phyloP scores from a whole-genome alignment of 148 eudicot species.

The Heliosperma pusillum region DNA sequence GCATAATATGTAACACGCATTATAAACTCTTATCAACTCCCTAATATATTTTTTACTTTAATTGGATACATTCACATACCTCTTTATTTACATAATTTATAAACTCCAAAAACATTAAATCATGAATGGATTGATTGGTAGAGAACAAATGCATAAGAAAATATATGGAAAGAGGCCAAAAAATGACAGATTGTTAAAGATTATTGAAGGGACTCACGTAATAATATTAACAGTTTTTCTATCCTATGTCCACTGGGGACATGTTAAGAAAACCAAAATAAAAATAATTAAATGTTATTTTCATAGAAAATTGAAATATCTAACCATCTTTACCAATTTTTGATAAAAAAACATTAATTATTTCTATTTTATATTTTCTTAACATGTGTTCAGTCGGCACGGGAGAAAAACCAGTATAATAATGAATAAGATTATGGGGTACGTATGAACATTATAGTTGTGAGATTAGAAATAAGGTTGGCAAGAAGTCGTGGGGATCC shows the following conservation, averaged over 20 bases:
- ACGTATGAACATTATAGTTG: slow-evolving; percentile 6
- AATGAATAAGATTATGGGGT: slow-evolving; percentile 20
- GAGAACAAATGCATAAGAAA: not conserved
- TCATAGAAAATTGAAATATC: no score
- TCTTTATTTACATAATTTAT: no score
- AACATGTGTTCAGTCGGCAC: no score
- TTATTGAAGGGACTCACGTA: not conserved
- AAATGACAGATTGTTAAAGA: slow-evolving; percentile 18
- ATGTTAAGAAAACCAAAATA: no score
- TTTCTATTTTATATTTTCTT: no score
- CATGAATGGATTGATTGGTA: not conserved
- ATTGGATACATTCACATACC: not conserved
- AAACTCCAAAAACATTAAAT: not conserved
- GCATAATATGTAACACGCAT: not conserved
- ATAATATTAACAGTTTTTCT: no score
- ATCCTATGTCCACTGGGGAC: no score
- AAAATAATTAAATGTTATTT: no score
- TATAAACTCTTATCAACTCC: no score
- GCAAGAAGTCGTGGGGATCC: slow-evolving; percentile 16
- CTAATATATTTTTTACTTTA: not conserved
- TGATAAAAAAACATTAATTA: no score
- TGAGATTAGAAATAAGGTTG: not conserved
- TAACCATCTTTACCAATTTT: no score
- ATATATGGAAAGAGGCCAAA: slow-evolving; percentile 14
- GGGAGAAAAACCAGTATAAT: no score